Evolutionary conservation across 1,139 yeast genomes (phyloP).

Genomic region (Kurtzmaniella natalensis): DNA sequence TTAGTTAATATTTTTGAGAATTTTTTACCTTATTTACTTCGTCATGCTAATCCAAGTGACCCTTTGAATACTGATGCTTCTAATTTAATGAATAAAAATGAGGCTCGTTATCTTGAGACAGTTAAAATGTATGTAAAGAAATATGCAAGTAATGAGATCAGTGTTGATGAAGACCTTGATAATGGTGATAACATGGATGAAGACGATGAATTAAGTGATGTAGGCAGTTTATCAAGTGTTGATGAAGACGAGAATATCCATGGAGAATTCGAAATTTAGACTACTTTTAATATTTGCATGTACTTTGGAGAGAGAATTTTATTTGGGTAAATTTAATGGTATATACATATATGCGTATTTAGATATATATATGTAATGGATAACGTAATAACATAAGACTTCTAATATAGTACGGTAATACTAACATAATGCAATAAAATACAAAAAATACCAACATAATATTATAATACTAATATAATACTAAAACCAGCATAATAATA

Average conservation of each 20-base stretch:
- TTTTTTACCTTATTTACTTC: constrained; percentile 84
- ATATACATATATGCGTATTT: no score
- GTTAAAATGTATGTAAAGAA: constrained; percentile 71
- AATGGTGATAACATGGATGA: constrained; percentile 39
- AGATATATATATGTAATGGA: neutral
- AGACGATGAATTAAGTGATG: constrained; percentile 45
- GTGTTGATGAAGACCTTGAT: constrained; percentile 37
- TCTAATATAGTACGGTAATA: no score
- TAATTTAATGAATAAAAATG: constrained; percentile 70
- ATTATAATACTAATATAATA: no score
- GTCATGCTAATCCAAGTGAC: constrained; percentile 93
- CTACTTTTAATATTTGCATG: constrained; percentile 1
- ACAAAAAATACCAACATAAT: no score
- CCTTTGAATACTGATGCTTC: constrained; percentile 94
- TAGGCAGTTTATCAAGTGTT: constrained; percentile 46
- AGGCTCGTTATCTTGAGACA: constrained; percentile 58
- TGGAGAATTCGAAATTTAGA: constrained; percentile 9
- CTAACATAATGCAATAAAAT: no score
- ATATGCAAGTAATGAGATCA: constrained; percentile 52
- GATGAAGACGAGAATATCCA: constrained; percentile 33
- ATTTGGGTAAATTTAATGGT: no score
- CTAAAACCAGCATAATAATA: no score
- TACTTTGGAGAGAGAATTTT: no score
- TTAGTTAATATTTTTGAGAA: constrained; percentile 86
- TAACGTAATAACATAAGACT: neutral